Percentiles rank a stretch among this genome's conserved stretches.
Evolutionary conservation across 2,329 filamentous ascomycete genomes (phyloP).

Genomic region (Xylariomycetidae sp.): DNA sequence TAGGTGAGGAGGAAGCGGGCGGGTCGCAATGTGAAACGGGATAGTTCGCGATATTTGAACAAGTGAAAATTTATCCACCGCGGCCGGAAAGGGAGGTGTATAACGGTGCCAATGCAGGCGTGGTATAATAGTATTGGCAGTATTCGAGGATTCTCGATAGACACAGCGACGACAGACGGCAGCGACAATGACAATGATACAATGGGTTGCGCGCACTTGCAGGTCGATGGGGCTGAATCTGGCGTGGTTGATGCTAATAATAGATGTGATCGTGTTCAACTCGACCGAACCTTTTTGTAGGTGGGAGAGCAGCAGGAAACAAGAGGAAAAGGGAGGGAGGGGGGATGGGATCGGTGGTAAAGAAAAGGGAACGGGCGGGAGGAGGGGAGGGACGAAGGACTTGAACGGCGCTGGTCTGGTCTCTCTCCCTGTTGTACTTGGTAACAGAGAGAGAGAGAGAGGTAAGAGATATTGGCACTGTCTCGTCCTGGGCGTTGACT

Average conservation of each 20-base stretch:
- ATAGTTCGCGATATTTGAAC: slow-evolving; percentile 12
- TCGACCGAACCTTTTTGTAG: slow-evolving; percentile 21
- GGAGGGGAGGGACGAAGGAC: slow-evolving; percentile 4
- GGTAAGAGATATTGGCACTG: no score
- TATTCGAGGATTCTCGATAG: no score
- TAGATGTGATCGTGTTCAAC: slow-evolving; percentile 43
- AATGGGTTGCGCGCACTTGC: slow-evolving; percentile 23
- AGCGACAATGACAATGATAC: not conserved
- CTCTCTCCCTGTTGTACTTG: no score
- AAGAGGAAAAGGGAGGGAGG: slow-evolving; percentile 18
- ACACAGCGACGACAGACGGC: no score
- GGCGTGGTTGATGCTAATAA: slow-evolving; percentile 48
- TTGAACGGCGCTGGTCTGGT: no score
- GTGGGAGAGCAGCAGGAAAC: not conserved
- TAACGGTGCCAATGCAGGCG: not conserved
- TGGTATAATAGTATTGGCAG: no score
- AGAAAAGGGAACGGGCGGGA: slow-evolving; percentile 11
- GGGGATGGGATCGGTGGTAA: slow-evolving; percentile 12
- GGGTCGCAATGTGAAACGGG: slow-evolving; percentile 21
- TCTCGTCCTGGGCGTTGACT: no score
- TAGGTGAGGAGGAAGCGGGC: slow-evolving; percentile 7
- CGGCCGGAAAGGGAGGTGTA: slow-evolving; percentile 2
- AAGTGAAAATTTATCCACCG: slow-evolving; percentile 12
- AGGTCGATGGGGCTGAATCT: slow-evolving; percentile 46
- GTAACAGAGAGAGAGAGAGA: no score